phyloP scores from a whole-genome alignment of 306 rosid species.

The Cyamopsis tetragonoloba region DNA sequence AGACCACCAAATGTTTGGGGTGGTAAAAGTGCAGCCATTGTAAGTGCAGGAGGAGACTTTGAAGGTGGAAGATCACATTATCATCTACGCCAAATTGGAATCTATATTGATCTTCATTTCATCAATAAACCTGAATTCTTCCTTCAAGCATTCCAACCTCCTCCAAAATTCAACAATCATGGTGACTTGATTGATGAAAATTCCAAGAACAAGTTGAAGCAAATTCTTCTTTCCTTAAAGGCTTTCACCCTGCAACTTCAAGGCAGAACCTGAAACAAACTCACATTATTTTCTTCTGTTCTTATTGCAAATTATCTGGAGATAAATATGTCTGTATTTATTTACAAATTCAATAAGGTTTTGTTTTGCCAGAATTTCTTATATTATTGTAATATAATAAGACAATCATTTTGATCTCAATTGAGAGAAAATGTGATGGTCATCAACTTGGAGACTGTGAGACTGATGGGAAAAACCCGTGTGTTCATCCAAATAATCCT shows the following conservation, averaged over 20 bases:
- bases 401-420: too few relatives aligned
- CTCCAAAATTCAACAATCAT: conserved; percentile 44
- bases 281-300: too few relatives aligned
- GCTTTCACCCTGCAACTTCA: conserved; percentile 42
- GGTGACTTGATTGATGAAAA: conserved; percentile 56
- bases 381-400: too few relatives aligned
- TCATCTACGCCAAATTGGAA: conserved; percentile 81
- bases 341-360: too few relatives aligned
- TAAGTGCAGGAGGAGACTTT: conserved; percentile 48
- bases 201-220: conserved; percentile 36
- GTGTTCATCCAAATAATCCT: too few relatives aligned
- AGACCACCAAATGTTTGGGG: conserved; percentile 78
- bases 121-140: conserved; percentile 75
- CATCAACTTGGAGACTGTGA: too few relatives aligned
- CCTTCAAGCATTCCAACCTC: conserved; percentile 55
- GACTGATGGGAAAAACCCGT: too few relatives aligned
- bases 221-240: conserved; percentile 45
- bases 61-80: conserved; percentile 74
- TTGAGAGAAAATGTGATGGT: too few relatives aligned
- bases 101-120: conserved; percentile 70
- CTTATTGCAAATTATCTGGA: too few relatives aligned
- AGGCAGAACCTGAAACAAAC: conserved; percentile 18
- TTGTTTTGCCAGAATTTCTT: too few relatives aligned
- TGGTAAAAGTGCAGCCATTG: conserved; percentile 59
- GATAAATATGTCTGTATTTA: too few relatives aligned